Conservation (phyloP, 179 eudicot species). For the Corrigiola litoralis region DNA sequence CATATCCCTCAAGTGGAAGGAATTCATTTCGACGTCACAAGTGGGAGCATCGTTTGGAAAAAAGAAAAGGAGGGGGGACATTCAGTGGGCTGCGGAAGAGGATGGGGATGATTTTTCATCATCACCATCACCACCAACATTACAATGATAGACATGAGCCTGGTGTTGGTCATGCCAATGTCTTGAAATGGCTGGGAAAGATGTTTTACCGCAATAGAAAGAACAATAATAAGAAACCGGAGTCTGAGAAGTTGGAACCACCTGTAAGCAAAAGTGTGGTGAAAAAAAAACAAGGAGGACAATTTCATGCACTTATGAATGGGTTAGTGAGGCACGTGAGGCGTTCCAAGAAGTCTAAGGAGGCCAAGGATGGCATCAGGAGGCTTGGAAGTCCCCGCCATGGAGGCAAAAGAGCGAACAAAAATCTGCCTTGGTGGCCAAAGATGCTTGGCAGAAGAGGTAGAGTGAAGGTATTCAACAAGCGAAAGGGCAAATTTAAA, state of each 20-base stretch:
- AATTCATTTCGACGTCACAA: conserved; percentile 12
- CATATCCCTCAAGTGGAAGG: conserved; percentile 18
- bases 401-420: conserved; percentile 23
- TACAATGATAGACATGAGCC: conserved; percentile 19
- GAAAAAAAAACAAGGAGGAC: conserved; percentile 32
- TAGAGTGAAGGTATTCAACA: conserved; percentile 38
- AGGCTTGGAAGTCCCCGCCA: conserved; percentile 15
- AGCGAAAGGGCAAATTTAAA: conserved; percentile 36
- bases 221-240: conserved; percentile 27
- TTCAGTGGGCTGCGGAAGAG: conserved; percentile 54
- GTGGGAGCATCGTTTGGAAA: conserved; percentile 15
- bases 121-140: conserved; percentile 66
- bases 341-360: conserved; percentile 46
- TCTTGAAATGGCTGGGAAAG: conserved; percentile 34
- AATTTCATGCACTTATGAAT: conserved; percentile 42
- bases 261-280: conserved; percentile 17
- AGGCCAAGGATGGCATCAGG: conserved; percentile 20
- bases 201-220: conserved; percentile 24
- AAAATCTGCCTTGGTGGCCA: conserved; percentile 44
- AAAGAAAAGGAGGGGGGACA: conserved; percentile 29
- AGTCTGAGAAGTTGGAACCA: conserved; percentile 30
- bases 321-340: conserved; percentile 47
- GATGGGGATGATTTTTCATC: conserved; percentile 61
- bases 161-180: conserved; percentile 22
- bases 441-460: conserved; percentile 32